These are phyloP conservation scores for Eucalyptus regnans DNA, from an alignment of 345 rosid genomes.

Conservation along the genomic window DNA sequence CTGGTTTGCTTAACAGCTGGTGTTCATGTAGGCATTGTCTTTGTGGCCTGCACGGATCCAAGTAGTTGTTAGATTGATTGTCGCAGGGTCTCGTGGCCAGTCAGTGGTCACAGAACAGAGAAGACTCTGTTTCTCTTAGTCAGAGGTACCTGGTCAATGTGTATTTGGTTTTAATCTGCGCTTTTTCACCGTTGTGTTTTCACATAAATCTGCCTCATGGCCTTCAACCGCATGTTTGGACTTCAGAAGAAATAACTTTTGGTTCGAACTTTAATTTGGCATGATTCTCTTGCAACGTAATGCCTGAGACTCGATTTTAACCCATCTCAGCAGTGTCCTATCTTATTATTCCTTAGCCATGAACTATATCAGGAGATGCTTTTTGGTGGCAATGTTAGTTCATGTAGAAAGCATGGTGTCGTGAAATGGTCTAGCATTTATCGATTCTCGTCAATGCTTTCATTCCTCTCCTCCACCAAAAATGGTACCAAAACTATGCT, in stretches of 20 bases:
- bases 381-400: not conserved
- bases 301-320: not conserved
- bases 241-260: not conserved
- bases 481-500: not conserved
- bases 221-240: not conserved
- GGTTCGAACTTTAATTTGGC: not conserved
- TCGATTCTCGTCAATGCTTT: not conserved
- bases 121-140: not conserved
- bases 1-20: not conserved
- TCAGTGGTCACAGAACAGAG: not conserved
- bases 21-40: not conserved
- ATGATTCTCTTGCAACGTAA: not conserved
- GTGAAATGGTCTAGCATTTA: not conserved
- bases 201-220: not conserved
- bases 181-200: not conserved
- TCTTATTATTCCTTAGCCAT: not conserved
- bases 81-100: not conserved
- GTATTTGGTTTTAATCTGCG: not conserved
- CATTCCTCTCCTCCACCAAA: not conserved
- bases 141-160: not conserved
- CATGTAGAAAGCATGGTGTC: not conserved
- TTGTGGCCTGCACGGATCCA: not conserved
- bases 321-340: not conserved
- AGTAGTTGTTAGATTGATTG: not conserved
- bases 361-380: not conserved